Evolutionary conservation across 106 monocot genomes (phyloP), one percentile per base, ranked within the genome.

Genomic region (Dendrobium nobile): DNA sequence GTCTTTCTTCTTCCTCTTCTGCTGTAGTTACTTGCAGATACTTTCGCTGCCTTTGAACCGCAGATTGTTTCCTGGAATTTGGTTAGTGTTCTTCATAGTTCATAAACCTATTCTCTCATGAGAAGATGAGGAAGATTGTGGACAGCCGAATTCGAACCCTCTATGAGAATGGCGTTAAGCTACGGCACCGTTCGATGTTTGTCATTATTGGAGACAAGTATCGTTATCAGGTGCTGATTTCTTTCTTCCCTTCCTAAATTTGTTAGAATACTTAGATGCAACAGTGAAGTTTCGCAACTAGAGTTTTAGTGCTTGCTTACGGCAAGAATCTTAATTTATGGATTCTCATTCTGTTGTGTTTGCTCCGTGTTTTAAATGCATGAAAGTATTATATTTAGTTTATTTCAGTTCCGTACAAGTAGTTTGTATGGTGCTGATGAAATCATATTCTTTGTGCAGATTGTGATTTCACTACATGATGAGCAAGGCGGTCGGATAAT

Each of bases 161-260:
- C 7, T n/a, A 94, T 97, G 97, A 97, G 80, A 97, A 98, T 75
- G 97, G 97, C 56, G 97, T 94, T 56, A 89, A 86, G 85, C 83
- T 89, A 40, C 65, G 85, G 65, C 94, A 97, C 77, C 97, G 97
- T 13, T 92, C 97, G n/a, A 88, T 94, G 92, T 92, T 98, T 77
- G 79, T 93, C 77, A 88, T 93, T 28, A 84, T 90, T 64, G 90
- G 87, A 47, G 90, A 90, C 54, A 90, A 87, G 61, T 87, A 87
- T 41, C 85, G 90, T 5, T 80, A 90, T 59, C 90, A 90, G 83
- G 89, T 86, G 7, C 24, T 10, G 4, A 26, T 13, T 9, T 59
- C 48, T 27, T 77, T 58, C 11, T 76, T 27, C 48, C 10, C 5
- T 76, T 48, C 20, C 43, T 74, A 33, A 37, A 37, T 70, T 70